Evolutionary conservation across 495 filamentous ascomycete species (phyloP), one percentile per base, ranked within the genome.

Genomic region (Viridothelium virens): DNA sequence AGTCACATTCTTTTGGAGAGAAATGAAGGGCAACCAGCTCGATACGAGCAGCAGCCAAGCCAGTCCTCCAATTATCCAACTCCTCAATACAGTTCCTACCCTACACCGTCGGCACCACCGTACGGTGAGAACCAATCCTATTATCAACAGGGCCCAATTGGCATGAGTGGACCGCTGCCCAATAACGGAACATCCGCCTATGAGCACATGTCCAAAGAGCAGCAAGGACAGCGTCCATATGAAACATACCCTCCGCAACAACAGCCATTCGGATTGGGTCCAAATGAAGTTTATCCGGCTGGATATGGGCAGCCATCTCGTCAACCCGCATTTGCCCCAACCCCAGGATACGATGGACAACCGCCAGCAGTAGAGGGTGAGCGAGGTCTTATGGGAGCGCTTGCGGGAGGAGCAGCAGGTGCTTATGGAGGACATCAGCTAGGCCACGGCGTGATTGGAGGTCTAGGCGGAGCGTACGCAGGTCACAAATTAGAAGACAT

Each of bases 401-500:
- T 77, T 2, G 76, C 66, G 11, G 76, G 76, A 31, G 76, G 74
- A 38, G 75, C 72, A 7, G 76, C 76, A 1, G 76, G 76, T 0
- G 71, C 69, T 64, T 75, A 70, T 56, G 76, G 74, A 31, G 76
- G 76, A 41, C 72, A 74, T 63, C 72, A 77, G 64, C 68, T 71
- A 36, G 71, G 72, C 6, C 76, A 78, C 64, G 73, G 75, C 56
- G 9, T 76, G 12, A 48, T 78, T n/a, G 76, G 75, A 25, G 68
- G 71, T 0, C 18, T 77, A 31, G 72, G 70, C 7, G 76, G 76
- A 11, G 76, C 76, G 3, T 67, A 77, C n/a, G 50, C 69, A 3
- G 76, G 76, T 31, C 69, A 66, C 61, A 77, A 77, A 73, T 68
- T 77, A 25, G 75, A 78, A 66, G 76, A 77, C 56, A 72, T 71